Evolutionary conservation across 2,329 filamentous ascomycete genomes (phyloP).

Genomic region (Nemania bipapillata): DNA sequence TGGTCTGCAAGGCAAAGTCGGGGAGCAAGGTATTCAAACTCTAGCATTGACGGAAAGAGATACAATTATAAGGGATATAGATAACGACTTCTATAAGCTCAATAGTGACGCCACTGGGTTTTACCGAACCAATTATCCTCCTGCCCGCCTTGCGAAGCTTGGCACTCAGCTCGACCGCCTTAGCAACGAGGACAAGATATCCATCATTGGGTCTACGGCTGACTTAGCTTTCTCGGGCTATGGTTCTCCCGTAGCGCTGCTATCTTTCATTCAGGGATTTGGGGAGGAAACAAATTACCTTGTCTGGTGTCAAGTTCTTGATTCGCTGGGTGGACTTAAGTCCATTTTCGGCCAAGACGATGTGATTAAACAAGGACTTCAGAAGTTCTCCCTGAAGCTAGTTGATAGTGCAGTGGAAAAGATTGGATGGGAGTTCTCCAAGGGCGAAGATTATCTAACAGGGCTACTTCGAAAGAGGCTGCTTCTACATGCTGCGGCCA

Average conservation of each 20-base stretch:
- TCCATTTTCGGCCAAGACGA: conserved; percentile 85
- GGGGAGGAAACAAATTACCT: conserved; percentile 82
- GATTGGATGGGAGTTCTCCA: conserved; percentile 85
- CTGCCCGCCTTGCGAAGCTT: conserved; percentile 82
- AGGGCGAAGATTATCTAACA: conserved; percentile 81
- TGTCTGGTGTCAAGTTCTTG: conserved; percentile 87
- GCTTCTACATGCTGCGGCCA: conserved; percentile 77
- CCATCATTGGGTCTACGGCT: conserved; percentile 87
- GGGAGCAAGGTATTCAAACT: conserved; percentile 69
- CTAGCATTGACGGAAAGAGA: conserved; percentile 79
- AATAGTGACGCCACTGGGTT: conserved; percentile 89
- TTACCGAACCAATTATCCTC: conserved; percentile 92
- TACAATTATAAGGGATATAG: conserved; percentile 77
- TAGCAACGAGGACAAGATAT: conserved; percentile 89
- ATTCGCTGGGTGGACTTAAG: conserved; percentile 79
- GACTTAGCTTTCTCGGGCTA: conserved; percentile 89
- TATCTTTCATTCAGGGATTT: conserved; percentile 88
- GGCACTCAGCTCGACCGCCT: conserved; percentile 80
- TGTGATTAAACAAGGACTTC: conserved; percentile 75
- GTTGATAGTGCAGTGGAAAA: conserved; percentile 78
- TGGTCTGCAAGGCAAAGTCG: conserved; percentile 79
- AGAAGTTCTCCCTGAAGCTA: conserved; percentile 81
- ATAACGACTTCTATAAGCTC: conserved; percentile 89
- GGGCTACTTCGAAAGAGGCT: conserved; percentile 85
- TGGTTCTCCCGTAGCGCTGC: conserved; percentile 80